phyloP scores from a whole-genome alignment of 2,329 filamentous ascomycete genomes.

The Cryphonectria naterciae region DNA sequence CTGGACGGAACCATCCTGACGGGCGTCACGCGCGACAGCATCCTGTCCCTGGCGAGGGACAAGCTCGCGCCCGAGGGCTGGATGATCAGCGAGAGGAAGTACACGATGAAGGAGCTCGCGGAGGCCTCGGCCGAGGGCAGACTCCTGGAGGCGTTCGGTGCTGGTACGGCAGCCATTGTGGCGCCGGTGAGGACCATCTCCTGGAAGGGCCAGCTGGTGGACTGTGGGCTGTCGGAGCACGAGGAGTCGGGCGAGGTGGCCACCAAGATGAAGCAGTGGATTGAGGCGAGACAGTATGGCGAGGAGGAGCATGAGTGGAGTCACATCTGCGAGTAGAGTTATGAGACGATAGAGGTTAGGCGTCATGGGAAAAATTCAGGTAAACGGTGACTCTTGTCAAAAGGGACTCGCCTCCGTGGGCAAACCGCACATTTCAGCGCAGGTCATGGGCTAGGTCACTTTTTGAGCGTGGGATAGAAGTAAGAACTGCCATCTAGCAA shows the following conservation, averaged over 20 bases:
- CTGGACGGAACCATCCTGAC: conserved; percentile 96
- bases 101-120: conserved; percentile 84
- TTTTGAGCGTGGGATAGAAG: neutral
- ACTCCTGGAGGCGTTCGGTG: conserved; percentile 89
- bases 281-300: conserved; percentile 92
- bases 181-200: conserved; percentile 86
- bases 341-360: neutral
- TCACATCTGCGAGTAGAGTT: conserved; percentile 50
- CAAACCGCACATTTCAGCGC: neutral
- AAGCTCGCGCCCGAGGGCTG: conserved; percentile 83
- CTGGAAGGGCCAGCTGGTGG: conserved; percentile 80
- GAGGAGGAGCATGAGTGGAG: conserved; percentile 94
- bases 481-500: conserved; percentile 1
- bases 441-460: neutral
- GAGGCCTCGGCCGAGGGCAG: conserved; percentile 83
- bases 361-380: neutral
- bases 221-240: conserved; percentile 78
- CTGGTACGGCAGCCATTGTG: conserved; percentile 93
- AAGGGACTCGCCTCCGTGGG: neutral
- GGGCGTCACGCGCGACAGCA: conserved; percentile 90
- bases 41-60: conserved; percentile 85
- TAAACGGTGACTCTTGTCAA: neutral
- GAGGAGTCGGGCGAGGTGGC: conserved; percentile 90
- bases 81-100: conserved; percentile 86
- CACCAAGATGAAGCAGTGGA: conserved; percentile 91